Conservation (phyloP, 2,329 filamentous ascomycete genomes). For the Iodosphaeria phyllophila region DNA sequence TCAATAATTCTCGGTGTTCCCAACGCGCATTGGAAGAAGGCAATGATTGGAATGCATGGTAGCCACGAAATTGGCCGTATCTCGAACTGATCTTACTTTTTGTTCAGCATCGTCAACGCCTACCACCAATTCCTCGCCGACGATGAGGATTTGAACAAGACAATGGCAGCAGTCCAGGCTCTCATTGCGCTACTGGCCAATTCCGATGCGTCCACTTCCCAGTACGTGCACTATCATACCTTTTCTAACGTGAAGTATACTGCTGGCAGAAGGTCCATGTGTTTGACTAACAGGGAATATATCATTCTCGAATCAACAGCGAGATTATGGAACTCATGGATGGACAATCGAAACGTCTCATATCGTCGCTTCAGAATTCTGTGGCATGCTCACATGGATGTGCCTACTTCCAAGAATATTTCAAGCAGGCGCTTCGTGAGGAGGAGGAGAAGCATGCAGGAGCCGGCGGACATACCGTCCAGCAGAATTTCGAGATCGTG, state of each 20-base stretch:
- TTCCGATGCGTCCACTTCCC: no score
- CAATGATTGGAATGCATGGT: no score
- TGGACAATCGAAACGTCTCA: slow-evolving; percentile 58
- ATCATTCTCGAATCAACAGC: no score
- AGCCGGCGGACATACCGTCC: no score
- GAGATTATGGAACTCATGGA: slow-evolving; percentile 81
- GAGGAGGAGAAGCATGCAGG: no score
- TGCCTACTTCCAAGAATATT: slow-evolving; percentile 86
- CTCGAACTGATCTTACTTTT: no score
- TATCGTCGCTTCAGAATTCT: slow-evolving; percentile 64
- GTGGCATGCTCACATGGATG: slow-evolving; percentile 87
- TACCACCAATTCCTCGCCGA: slow-evolving; percentile 34
- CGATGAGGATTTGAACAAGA: slow-evolving; percentile 82
- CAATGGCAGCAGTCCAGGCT: slow-evolving; percentile 83
- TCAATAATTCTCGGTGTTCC: no score
- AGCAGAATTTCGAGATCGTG: slow-evolving; percentile 60
- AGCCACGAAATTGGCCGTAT: no score
- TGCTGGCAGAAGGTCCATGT: no score
- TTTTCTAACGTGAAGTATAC: no score
- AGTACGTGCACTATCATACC: slow-evolving; percentile 7
- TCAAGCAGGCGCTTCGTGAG: slow-evolving; percentile 61
- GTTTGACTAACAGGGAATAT: no score
- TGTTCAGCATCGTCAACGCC: slow-evolving; percentile 31
- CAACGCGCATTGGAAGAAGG: no score
- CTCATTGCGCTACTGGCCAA: slow-evolving; percentile 72